Evolutionary conservation across 495 filamentous ascomycete genomes (phyloP).

Genomic region (Tetracladium marchalianum): DNA sequence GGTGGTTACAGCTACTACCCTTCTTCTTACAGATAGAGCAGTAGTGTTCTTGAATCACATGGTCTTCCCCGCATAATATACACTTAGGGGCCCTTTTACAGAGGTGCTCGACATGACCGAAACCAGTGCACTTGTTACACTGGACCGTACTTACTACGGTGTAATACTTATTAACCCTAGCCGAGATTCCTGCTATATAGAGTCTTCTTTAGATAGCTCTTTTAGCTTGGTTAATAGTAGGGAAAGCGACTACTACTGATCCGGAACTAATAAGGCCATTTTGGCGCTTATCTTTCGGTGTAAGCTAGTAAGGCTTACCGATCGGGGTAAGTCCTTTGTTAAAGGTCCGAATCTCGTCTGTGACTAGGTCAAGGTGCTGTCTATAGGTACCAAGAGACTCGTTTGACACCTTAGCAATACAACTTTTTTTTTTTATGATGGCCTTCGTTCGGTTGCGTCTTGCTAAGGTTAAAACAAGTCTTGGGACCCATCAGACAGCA

Average conservation of each 20-base stretch:
- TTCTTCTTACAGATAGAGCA: no score
- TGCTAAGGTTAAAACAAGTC: no score
- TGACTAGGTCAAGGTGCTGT: no score
- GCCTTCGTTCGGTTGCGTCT: no score
- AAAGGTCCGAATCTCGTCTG: background rate
- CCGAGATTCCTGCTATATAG: background rate
- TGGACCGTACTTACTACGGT: background rate
- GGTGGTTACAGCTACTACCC: no score
- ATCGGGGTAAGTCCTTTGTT: background rate
- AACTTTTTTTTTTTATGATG: no score
- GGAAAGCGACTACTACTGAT: background rate
- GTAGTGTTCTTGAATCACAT: no score
- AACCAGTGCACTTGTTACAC: background rate
- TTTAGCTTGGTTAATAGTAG: background rate
- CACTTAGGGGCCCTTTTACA: background rate
- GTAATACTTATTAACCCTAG: background rate
- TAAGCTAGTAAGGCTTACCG: background rate
- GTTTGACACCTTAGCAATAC: no score
- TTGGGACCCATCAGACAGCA: slow-evolving; percentile 74
- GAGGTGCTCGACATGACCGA: background rate
- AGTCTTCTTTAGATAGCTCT: background rate
- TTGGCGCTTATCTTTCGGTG: background rate
- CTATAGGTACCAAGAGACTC: no score
- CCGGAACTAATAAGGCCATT: no score
- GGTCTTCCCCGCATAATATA: no score